A percentile compares a stretch with the other conserved stretches of the same genome.
These are phyloP conservation scores for Sarocladium kiliense DNA, from an alignment of 2,329 filamentous ascomycete genomes.

Conservation along the genomic window DNA sequence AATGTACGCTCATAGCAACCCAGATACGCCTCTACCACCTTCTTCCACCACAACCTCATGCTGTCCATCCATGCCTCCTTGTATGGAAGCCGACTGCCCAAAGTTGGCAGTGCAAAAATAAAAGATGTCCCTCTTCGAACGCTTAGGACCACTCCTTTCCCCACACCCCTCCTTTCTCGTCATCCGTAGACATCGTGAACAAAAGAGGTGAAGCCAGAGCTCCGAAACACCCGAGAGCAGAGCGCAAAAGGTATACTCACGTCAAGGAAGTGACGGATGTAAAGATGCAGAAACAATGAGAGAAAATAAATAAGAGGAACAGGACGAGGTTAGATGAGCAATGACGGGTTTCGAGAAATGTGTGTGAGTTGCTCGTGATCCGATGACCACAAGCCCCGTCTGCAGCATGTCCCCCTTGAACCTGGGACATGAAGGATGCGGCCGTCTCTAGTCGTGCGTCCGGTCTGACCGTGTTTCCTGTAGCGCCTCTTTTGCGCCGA, in stretches of 20 bases:
- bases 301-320: not conserved
- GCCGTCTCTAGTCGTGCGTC: slow-evolving; percentile 8
- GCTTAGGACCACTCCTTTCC: not conserved
- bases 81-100: not conserved
- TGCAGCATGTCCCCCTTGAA: not conserved
- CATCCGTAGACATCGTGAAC: slow-evolving; percentile 7
- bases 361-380: slow-evolving; percentile 1
- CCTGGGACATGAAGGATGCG: not conserved
- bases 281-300: slow-evolving; percentile 3
- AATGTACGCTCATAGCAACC: not conserved
- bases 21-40: not conserved
- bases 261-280: not conserved
- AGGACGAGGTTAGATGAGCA: slow-evolving; percentile 5
- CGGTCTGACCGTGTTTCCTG: not conserved
- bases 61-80: not conserved
- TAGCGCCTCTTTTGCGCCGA: slow-evolving; percentile 5
- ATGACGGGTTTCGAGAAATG: not conserved
- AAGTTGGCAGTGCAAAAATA: not conserved
- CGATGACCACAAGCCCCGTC: not conserved
- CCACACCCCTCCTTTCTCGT: slow-evolving; percentile 2
- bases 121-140: not conserved
- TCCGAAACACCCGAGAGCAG: not conserved
- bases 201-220: slow-evolving; percentile 1
- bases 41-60: not conserved
- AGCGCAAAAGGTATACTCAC: slow-evolving; percentile 7